Evolutionary conservation across 2,329 filamentous ascomycete species (phyloP).

Genomic region (Colletotrichum noveboracense): DNA sequence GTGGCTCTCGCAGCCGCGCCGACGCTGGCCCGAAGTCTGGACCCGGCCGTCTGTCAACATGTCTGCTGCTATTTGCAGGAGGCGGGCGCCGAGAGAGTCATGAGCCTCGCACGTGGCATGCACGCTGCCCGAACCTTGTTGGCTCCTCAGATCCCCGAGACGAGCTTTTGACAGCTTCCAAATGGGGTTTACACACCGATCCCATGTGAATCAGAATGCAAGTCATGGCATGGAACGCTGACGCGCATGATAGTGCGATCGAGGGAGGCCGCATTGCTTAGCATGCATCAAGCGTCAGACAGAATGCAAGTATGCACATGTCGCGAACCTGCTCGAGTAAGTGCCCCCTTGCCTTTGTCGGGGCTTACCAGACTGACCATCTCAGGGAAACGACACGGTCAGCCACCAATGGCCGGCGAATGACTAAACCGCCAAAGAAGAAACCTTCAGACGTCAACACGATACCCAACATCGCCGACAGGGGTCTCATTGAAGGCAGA

Average conservation of each 20-base stretch:
- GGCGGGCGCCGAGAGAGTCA: background rate
- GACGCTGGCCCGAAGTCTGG: background rate
- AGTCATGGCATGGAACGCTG: background rate
- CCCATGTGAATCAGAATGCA: background rate
- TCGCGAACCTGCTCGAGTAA: conserved; percentile 79
- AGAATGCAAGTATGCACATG: conserved; percentile 75
- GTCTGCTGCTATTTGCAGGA: background rate
- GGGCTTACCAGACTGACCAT: background rate
- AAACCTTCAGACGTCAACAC: conserved; percentile 44
- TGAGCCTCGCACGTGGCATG: background rate
- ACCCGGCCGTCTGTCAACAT: background rate
- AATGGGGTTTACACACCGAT: background rate
- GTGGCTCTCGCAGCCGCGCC: background rate
- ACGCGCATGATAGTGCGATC: conserved; percentile 65
- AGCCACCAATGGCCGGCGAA: conserved; percentile 56
- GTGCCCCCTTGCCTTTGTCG: conserved; percentile 30
- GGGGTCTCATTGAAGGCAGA: conserved; percentile 51
- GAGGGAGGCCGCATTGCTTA: conserved; percentile 71
- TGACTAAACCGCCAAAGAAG: conserved; percentile 64
- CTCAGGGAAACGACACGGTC: conserved; percentile 62
- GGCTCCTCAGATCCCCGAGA: background rate
- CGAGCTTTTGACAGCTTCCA: background rate
- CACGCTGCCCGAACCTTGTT: background rate
- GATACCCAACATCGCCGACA: conserved; percentile 62
- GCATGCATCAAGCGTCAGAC: conserved; percentile 79